Evolutionary conservation across 805 yeast genomes (phyloP).

Genomic region (Naumovozyma castellii): DNA sequence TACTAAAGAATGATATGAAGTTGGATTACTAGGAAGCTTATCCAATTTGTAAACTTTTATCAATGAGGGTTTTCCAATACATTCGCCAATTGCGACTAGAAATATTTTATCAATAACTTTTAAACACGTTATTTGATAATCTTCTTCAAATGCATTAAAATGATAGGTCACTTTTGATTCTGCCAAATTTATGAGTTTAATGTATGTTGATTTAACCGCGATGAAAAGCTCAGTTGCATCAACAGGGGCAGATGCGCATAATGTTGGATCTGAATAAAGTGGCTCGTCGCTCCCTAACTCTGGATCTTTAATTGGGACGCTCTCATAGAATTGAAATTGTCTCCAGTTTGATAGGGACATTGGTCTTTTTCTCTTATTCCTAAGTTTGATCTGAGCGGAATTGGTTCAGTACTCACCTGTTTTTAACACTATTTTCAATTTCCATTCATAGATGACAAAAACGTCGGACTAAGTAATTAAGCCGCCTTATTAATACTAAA

Average conservation of each 20-base stretch:
- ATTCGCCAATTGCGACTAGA: slow-evolving; percentile 65
- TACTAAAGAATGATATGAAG: slow-evolving; percentile 49
- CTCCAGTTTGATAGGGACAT: slow-evolving; percentile 43
- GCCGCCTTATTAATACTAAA: too few species aligned
- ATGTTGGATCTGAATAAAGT: slow-evolving; percentile 68
- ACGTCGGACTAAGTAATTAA: too few species aligned
- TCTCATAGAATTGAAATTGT: slow-evolving; percentile 80
- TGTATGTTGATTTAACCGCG: slow-evolving; percentile 42
- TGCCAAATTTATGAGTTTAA: slow-evolving; percentile 46
- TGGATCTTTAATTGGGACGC: slow-evolving; percentile 80
- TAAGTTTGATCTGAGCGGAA: too few species aligned
- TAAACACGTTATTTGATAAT: slow-evolving; percentile 54
- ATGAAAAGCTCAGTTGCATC: slow-evolving; percentile 43
- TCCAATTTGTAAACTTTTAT: slow-evolving; percentile 68
- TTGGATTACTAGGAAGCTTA: slow-evolving; percentile 33
- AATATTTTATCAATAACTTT: slow-evolving; percentile 37
- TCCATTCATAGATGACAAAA: too few species aligned
- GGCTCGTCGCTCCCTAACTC: slow-evolving; percentile 49
- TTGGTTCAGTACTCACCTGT: too few species aligned
- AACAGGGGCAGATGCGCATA: slow-evolving; percentile 56
- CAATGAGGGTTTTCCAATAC: slow-evolving; percentile 57
- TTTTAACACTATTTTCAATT: neutral
- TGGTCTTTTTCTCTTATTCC: neutral
- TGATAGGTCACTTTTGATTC: slow-evolving; percentile 38
- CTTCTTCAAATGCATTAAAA: slow-evolving; percentile 58